Evolutionary conservation across 2,329 filamentous ascomycete species (phyloP).

Genomic region (Hypoxylon sp.): DNA sequence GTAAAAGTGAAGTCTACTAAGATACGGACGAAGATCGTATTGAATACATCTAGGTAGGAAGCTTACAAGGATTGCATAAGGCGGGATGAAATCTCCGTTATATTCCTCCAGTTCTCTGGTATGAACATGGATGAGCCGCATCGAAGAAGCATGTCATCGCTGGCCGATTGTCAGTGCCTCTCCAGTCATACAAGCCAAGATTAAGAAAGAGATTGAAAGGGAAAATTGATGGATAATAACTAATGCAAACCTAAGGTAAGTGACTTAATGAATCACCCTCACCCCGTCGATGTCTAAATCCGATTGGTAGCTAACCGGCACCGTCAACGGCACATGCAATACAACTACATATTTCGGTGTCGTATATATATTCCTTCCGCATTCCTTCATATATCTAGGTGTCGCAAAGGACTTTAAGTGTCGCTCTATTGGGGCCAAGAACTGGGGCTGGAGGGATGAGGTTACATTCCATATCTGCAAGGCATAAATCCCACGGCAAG

Average conservation of each 20-base stretch:
- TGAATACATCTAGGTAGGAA: not conserved
- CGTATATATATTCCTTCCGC: not conserved
- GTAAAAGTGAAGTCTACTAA: not conserved
- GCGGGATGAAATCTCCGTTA: conserved; percentile 19
- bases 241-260: no score
- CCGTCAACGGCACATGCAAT: not conserved
- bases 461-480: conserved; percentile 3
- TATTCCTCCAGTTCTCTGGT: conserved; percentile 32
- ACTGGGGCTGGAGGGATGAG: conserved; percentile 2
- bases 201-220: not conserved
- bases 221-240: not conserved
- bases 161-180: not conserved
- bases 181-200: not conserved
- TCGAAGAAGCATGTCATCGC: conserved; percentile 8
- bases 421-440: not conserved
- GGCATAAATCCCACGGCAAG: conserved; percentile 13
- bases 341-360: not conserved
- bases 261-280: no score
- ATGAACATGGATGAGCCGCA: conserved; percentile 35
- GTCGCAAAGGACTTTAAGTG: not conserved
- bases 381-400: not conserved
- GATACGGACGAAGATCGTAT: not conserved
- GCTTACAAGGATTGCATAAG: conserved; percentile 33
- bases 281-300: not conserved
- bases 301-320: not conserved